Percentiles rank a stretch among this genome's conserved stretches.
These are phyloP conservation scores for Buddleja alternifolia DNA, from an alignment of 257 asterid genomes.

Conservation along the genomic window DNA sequence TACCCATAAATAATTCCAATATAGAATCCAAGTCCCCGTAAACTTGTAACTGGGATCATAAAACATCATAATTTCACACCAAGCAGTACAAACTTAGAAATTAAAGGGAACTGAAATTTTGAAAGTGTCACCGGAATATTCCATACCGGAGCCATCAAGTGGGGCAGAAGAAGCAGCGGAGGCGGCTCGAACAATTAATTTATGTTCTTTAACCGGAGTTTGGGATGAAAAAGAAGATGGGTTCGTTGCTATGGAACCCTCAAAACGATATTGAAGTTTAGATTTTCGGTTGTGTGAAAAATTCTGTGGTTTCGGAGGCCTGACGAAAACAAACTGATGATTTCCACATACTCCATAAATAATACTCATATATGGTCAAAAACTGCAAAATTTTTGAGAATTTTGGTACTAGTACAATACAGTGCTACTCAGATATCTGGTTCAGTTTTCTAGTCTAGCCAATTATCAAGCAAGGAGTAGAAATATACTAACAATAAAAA, in stretches of 20 bases:
- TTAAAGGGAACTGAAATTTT: neutral
- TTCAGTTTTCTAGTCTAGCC: too few species aligned
- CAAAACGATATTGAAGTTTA: neutral
- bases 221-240: constrained; percentile 9
- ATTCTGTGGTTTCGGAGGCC: constrained; percentile 31
- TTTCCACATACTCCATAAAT: constrained; percentile 33
- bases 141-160: constrained; percentile 50
- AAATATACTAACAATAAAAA: too few species aligned
- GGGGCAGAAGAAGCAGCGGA: constrained; percentile 52
- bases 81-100: too few species aligned
- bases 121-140: constrained; percentile 51
- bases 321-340: constrained; percentile 26
- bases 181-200: constrained; percentile 42
- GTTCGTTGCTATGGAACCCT: constrained; percentile 17
- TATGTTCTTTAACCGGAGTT: constrained; percentile 18
- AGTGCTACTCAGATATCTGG: too few species aligned
- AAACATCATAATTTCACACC: too few species aligned
- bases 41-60: too few species aligned
- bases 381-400: too few species aligned
- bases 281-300: constrained; percentile 23
- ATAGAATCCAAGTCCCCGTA: too few species aligned
- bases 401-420: too few species aligned
- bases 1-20: too few species aligned
- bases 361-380: constrained; percentile 34
- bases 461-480: neutral